These are phyloP conservation scores for Luffa acutangula DNA, from an alignment of 306 rosid genomes.

Conservation along the genomic window DNA sequence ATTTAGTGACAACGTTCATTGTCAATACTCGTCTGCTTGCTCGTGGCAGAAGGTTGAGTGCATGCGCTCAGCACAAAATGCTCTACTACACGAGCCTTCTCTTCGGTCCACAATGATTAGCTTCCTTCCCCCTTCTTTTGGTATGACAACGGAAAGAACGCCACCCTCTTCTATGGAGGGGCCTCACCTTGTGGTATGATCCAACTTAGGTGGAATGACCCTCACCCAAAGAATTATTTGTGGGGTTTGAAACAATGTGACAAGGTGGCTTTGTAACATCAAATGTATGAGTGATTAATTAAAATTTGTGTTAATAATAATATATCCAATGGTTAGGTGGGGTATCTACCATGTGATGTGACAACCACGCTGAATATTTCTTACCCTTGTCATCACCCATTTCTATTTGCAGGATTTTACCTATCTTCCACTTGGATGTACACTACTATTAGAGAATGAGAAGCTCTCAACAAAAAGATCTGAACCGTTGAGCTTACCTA, in stretches of 20 bases:
- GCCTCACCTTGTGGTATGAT: not conserved
- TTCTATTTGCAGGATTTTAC: too few relatives aligned
- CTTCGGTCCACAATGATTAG: not conserved
- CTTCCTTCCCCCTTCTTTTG: not conserved
- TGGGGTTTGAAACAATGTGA: not conserved
- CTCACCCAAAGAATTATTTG: not conserved
- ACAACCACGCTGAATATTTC: too few relatives aligned
- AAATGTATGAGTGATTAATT: too few relatives aligned
- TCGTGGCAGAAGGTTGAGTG: not conserved
- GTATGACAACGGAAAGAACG: not conserved
- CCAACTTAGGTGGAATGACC: not conserved
- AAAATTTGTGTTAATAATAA: too few relatives aligned
- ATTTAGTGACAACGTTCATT: not conserved
- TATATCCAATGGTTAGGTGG: too few relatives aligned
- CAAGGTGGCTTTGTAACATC: too few relatives aligned
- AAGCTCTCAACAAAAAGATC: too few relatives aligned
- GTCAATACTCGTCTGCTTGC: not conserved
- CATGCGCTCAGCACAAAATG: not conserved
- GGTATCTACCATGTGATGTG: too few relatives aligned
- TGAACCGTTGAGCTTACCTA: too few relatives aligned
- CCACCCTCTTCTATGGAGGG: not conserved
- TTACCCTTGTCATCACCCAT: not conserved
- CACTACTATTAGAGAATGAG: too few relatives aligned
- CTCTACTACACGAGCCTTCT: not conserved
- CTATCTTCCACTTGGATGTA: too few relatives aligned